A percentile compares a stretch with the other conserved stretches of the same genome.
Evolutionary conservation across 371 early-diverging fungal genomes (phyloP).

Genomic region (Vairimorpha ceranae): DNA sequence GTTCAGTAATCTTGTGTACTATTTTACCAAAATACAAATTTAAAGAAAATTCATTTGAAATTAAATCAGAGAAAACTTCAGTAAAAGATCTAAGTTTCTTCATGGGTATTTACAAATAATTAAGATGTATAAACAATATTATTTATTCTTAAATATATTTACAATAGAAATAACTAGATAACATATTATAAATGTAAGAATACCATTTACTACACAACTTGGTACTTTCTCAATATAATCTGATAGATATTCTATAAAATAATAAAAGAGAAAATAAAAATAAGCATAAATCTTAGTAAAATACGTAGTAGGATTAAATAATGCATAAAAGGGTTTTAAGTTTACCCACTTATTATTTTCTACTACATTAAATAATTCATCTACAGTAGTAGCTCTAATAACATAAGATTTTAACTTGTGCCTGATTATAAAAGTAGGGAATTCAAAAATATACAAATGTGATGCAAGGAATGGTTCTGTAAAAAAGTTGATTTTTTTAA

Average conservation of each 20-base stretch:
- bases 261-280: constrained; percentile 34
- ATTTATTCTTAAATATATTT: constrained; percentile 9
- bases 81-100: not conserved
- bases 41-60: not conserved
- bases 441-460: constrained; percentile 28
- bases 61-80: not conserved
- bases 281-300: constrained; percentile 12
- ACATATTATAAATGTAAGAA: constrained; percentile 27
- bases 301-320: constrained; percentile 17
- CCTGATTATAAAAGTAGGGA: constrained; percentile 53
- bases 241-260: constrained; percentile 13
- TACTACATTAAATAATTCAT: constrained; percentile 40
- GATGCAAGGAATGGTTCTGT: constrained; percentile 26
- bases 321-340: constrained; percentile 6
- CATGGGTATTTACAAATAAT: not conserved
- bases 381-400: constrained; percentile 15
- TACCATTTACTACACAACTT: constrained; percentile 10
- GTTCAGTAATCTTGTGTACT: constrained; percentile 9
- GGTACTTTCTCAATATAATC: constrained; percentile 30
- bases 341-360: constrained; percentile 20
- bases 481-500: constrained; percentile 48
- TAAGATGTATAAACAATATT: not conserved
- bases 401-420: constrained; percentile 24
- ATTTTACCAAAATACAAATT: constrained; percentile 23
- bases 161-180: constrained; percentile 50